These are phyloP conservation scores for Trypanosoma mega DNA, from an alignment of 208 protist species.

Conservation along the genomic window DNA sequence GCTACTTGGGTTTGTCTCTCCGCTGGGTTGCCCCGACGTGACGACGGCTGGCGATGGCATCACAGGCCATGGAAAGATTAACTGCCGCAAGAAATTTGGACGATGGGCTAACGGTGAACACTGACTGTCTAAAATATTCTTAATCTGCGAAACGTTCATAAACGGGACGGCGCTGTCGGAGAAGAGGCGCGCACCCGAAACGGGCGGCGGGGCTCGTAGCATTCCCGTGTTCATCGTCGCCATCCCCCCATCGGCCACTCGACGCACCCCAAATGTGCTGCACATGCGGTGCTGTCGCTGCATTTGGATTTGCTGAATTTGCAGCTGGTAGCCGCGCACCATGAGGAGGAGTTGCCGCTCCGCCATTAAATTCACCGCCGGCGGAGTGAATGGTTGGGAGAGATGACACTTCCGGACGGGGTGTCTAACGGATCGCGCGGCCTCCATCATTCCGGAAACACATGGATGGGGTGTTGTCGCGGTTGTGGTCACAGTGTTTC, in stretches of 20 bases:
- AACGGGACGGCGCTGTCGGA: conserved; percentile 19
- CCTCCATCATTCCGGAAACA: background rate
- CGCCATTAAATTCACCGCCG: conserved; percentile 15
- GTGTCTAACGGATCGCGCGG: background rate
- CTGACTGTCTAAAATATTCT: conserved; percentile 9
- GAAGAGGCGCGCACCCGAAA: background rate
- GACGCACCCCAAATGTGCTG: background rate
- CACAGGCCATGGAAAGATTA: background rate
- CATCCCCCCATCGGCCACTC: background rate
- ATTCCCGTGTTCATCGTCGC: background rate
- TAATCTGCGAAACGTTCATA: conserved; percentile 24
- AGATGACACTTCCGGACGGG: background rate
- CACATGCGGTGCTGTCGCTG: background rate
- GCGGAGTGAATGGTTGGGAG: no score
- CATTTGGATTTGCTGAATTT: background rate
- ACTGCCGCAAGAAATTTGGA: conserved; percentile 1
- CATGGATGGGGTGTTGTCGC: no score
- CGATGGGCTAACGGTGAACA: conserved; percentile 18
- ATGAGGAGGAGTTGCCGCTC: conserved; percentile 10
- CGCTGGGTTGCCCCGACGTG: background rate
- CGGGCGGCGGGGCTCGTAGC: no score
- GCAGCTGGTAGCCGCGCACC: conserved; percentile 11
- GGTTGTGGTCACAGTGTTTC: no score
- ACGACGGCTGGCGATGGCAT: background rate
- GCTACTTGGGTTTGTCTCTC: background rate